Evolutionary conservation across 148 eudicot species (phyloP), one percentile per base, ranked within the genome.

Genomic region (Fagopyrum homotropicum): DNA sequence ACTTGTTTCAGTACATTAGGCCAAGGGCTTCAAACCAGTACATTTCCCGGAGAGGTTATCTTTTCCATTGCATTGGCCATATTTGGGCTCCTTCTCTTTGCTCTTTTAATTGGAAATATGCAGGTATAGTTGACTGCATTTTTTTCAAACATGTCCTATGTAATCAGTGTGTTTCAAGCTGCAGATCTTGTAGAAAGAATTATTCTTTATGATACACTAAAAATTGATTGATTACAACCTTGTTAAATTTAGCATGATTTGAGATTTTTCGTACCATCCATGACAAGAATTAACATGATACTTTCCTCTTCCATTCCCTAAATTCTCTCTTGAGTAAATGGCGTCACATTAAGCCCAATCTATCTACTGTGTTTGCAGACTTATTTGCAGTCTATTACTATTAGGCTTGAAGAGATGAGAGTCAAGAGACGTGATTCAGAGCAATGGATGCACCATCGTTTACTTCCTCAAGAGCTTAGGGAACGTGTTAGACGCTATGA

Each of bases 391-490:
- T 91, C 95, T 30, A 97, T 91, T 19, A 89, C 97, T 3, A 85
- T 93, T 78, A 86, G 97, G 14, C 91, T 93, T 43, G 98, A 93
- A 79, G 98, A 93, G 84, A 93, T 93, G 98, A 89, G 98, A 79
- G 84, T 93, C 69, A 91, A 89, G 83, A 91, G 97, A 75, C 97
- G 97, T 17, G 98, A 93, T 79, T 87, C 97, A 30, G 97, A 93
- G 82, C 98, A 93, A 76, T 93, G 98, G 97, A 93, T 93, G 98
- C 97, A 89, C 77, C 98, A 93, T 82, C 95, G 98, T 11, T 82
- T 93, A 78, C 97, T 93, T 69, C 98, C 98, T 29, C 88, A 79
- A 77, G 90, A 89, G 64, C 93, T 93, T 5, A 86, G 98, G 79
- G 97, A 88, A 71, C 83, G 98, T 22, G 97, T 93, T n/a, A 91